A percentile compares a stretch with the other conserved stretches of the same genome.
Conservation (phyloP, 1,139 yeast species). For the Hyphopichia pseudoburtonii region DNA sequence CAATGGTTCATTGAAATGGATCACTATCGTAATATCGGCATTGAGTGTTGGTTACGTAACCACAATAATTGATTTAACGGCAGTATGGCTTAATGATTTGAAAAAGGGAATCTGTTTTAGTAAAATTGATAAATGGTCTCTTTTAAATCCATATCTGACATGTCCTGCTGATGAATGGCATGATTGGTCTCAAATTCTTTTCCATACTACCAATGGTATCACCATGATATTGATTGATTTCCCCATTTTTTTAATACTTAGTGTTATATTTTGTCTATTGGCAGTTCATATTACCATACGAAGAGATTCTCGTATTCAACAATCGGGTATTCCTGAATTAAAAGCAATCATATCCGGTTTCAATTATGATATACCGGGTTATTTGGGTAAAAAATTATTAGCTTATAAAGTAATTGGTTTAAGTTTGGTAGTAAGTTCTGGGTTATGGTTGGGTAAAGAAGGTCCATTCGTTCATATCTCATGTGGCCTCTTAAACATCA, state of each 20-base stretch:
- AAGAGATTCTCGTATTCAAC: conserved; percentile 47
- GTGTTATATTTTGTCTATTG: conserved; percentile 21
- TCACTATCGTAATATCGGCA: conserved; percentile 56
- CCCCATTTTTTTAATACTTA: conserved; percentile 37
- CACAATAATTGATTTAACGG: conserved; percentile 56
- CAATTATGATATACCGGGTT: conserved; percentile 39
- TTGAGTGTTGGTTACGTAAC: conserved; percentile 59
- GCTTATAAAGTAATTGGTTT: conserved; percentile 54
- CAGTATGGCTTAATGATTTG: conserved; percentile 65
- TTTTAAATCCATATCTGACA: conserved; percentile 44
- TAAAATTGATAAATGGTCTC: conserved; percentile 41
- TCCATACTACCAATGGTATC: conserved; percentile 18
- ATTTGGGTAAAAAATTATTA: conserved; percentile 50
- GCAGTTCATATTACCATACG: conserved; percentile 34
- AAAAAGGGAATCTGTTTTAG: conserved; percentile 48
- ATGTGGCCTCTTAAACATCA: conserved; percentile 52
- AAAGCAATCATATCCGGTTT: conserved; percentile 64
- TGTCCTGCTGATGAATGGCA: conserved; percentile 47
- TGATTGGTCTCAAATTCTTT: conserved; percentile 37
- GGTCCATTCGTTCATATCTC: conserved; percentile 92
- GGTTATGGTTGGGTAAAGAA: conserved; percentile 88
- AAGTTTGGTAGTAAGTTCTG: conserved; percentile 71
- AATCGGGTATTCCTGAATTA: conserved; percentile 73
- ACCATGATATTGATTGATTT: conserved; percentile 30
- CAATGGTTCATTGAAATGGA: conserved; percentile 45